Conservation (phyloP, 2,329 filamentous ascomycete genomes). For the Aureobasidium lini region DNA sequence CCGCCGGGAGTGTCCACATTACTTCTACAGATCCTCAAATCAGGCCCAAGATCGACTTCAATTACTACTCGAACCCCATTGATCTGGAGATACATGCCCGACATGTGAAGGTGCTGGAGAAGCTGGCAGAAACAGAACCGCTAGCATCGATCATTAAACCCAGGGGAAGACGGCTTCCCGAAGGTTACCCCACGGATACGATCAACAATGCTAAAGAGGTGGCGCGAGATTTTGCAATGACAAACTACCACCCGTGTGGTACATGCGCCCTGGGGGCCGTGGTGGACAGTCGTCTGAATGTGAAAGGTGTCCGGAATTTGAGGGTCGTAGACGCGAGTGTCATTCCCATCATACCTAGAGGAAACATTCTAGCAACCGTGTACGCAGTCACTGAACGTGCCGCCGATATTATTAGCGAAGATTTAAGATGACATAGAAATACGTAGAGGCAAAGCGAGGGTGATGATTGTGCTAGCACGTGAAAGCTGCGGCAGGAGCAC, state of each 20-base stretch:
- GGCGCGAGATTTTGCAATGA: conserved; percentile 13
- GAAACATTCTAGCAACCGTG: conserved; percentile 18
- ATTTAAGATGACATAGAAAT: background rate
- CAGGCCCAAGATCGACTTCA: conserved; percentile 22
- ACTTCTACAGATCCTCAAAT: conserved; percentile 14
- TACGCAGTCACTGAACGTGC: conserved; percentile 34
- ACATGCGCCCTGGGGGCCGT: conserved; percentile 32
- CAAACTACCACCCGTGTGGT: conserved; percentile 34
- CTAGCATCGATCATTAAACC: conserved; percentile 27
- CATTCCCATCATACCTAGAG: conserved; percentile 33
- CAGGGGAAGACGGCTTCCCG: conserved; percentile 16
- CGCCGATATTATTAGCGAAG: conserved; percentile 21
- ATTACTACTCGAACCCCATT: conserved; percentile 24
- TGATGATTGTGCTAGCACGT: too few relatives aligned
- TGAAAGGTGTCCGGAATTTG: conserved; percentile 27
- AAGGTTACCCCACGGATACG: background rate
- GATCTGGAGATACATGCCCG: conserved; percentile 24
- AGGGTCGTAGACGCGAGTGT: conserved; percentile 37
- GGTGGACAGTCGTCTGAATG: conserved; percentile 20
- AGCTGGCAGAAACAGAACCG: conserved; percentile 34
- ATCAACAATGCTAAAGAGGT: conserved; percentile 21
- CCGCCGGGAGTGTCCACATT: conserved; percentile 22
- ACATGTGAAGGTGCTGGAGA: conserved; percentile 27
- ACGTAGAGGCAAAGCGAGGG: background rate
- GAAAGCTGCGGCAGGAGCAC: too few relatives aligned